phyloP scores from a whole-genome alignment of 208 protist species.

The Trichomonas tenax region DNA sequence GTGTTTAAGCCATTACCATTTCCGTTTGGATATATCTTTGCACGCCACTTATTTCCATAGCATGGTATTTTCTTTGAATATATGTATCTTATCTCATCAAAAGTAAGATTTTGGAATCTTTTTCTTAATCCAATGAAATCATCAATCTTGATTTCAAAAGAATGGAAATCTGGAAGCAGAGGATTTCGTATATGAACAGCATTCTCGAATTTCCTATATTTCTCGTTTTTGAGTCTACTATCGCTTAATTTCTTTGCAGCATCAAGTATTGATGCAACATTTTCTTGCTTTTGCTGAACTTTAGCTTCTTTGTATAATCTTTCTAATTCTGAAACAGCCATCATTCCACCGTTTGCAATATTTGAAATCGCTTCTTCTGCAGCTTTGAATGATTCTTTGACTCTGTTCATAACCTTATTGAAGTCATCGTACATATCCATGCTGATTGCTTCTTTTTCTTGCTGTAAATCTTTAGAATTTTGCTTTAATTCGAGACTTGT shows the following conservation, averaged over 20 bases:
- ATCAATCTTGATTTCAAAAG: neutral
- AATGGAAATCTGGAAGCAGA: neutral
- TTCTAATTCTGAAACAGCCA: neutral
- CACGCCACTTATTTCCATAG: neutral
- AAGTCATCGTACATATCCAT: neutral
- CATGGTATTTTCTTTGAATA: neutral
- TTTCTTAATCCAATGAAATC: neutral
- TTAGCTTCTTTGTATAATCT: neutral
- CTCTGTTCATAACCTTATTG: neutral
- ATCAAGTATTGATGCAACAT: neutral
- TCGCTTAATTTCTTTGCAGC: neutral
- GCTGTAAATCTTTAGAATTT: neutral
- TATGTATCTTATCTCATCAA: neutral
- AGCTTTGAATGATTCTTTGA: neutral
- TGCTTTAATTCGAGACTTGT: neutral
- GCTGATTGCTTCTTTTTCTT: neutral
- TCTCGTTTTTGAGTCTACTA: neutral
- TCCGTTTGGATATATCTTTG: conserved; percentile 17
- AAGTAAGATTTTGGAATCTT: neutral
- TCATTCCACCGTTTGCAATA: neutral
- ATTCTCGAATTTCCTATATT: neutral
- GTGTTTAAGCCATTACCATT: neutral
- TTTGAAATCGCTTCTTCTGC: neutral
- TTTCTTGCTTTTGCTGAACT: neutral
- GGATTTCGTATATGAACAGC: neutral